Conservation (phyloP, 257 asterid genomes). For the Solanum okadae region DNA sequence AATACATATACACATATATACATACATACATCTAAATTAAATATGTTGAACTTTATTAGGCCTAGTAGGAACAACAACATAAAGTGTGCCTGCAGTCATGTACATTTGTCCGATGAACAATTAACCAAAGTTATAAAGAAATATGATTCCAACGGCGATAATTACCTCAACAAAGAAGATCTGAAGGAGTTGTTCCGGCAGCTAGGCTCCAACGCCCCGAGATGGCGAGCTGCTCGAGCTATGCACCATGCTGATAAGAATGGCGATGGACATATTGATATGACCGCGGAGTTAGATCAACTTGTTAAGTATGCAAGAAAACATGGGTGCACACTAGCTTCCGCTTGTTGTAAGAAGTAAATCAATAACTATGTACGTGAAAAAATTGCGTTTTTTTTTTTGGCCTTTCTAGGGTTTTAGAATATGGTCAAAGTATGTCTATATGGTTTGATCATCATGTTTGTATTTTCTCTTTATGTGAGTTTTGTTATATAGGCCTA, state of each 20-base stretch:
- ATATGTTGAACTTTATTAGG: not conserved
- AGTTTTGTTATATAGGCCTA: not conserved
- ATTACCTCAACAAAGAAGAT: not conserved
- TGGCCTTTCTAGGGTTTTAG: not conserved
- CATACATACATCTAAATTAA: not conserved
- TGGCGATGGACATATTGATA: slow-evolving; percentile 2
- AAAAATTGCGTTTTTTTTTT: not conserved
- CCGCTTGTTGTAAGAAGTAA: not conserved
- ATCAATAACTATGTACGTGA: not conserved
- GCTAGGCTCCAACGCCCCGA: not conserved
- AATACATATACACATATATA: not conserved
- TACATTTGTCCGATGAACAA: not conserved
- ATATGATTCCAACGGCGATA: not conserved
- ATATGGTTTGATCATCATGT: not conserved
- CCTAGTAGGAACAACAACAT: not conserved
- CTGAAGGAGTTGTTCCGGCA: not conserved
- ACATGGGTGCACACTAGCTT: not conserved
- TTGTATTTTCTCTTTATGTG: not conserved
- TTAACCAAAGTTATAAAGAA: not conserved
- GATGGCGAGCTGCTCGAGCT: slow-evolving; percentile 7
- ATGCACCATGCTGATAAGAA: not conserved
- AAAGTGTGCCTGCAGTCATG: not conserved
- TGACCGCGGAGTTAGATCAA: not conserved
- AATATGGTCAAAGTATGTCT: not conserved
- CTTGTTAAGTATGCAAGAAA: slow-evolving; percentile 1